A percentile compares a stretch with the other conserved stretches of the same genome.
phyloP scores from a whole-genome alignment of 495 filamentous ascomycete species.

The Aspergillus sparsus region DNA sequence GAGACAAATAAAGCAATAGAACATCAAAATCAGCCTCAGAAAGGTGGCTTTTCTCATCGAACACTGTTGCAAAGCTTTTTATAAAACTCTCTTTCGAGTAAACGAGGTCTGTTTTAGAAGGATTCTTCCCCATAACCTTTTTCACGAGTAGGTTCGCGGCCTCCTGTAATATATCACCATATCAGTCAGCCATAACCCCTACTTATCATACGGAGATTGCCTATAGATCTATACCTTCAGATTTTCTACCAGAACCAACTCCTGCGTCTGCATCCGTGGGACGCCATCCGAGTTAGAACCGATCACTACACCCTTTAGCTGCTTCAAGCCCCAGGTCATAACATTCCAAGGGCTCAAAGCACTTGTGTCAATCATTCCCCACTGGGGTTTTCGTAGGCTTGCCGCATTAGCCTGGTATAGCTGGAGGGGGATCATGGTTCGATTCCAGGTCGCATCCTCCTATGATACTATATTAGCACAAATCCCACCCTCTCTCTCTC shows the following conservation, averaged over 20 bases:
- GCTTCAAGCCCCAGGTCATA: slow-evolving; percentile 73
- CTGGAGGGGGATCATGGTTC: slow-evolving; percentile 67
- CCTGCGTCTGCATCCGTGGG: slow-evolving; percentile 37
- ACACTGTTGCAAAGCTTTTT: slow-evolving; percentile 54
- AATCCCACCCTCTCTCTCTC: not conserved
- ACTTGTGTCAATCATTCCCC: slow-evolving; percentile 55
- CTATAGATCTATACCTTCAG: slow-evolving; percentile 42
- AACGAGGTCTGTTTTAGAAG: slow-evolving; percentile 59
- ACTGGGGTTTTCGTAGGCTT: slow-evolving; percentile 50
- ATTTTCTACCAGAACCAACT: slow-evolving; percentile 56
- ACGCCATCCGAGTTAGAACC: slow-evolving; percentile 36
- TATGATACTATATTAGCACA: slow-evolving; percentile 25
- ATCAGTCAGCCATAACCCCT: not conserved
- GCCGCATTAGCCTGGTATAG: slow-evolving; percentile 61
- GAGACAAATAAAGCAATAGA: slow-evolving; percentile 68
- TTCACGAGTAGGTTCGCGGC: slow-evolving; percentile 48
- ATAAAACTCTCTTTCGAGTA: slow-evolving; percentile 67
- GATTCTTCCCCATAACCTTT: slow-evolving; percentile 41
- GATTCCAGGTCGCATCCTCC: slow-evolving; percentile 68
- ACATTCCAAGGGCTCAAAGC: slow-evolving; percentile 59
- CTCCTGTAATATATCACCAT: slow-evolving; percentile 32
- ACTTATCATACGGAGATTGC: not conserved
- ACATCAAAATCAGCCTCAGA: slow-evolving; percentile 68
- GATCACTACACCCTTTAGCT: slow-evolving; percentile 63
- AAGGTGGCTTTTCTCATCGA: slow-evolving; percentile 55